Conservation (phyloP, 177 flowering plant genomes). For the Tripterygium wilfordii region DNA sequence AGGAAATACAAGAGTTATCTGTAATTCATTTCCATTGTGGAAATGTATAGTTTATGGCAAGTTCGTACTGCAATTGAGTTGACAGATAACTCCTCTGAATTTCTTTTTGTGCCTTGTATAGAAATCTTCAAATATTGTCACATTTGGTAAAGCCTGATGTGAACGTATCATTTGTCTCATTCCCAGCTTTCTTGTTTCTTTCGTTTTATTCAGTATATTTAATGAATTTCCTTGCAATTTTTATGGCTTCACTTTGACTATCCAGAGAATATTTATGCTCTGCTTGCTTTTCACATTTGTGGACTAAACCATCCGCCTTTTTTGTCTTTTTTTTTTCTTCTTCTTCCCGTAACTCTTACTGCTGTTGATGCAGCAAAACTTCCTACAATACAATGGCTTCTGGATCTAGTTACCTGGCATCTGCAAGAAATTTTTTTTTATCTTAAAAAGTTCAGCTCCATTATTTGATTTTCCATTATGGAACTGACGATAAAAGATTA, state of each 20-base stretch:
- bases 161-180: constrained; percentile 31
- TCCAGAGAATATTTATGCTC: no score
- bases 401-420: no score
- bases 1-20: constrained; percentile 25
- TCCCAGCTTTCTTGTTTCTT: constrained; percentile 6
- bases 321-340: no score
- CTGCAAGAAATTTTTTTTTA: no score
- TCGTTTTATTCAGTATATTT: neutral
- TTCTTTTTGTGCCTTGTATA: constrained; percentile 44
- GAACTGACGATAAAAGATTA: no score
- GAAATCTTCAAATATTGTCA: constrained; percentile 44
- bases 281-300: no score
- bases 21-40: constrained; percentile 64
- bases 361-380: no score
- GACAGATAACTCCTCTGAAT: constrained; percentile 33
- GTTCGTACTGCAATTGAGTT: constrained; percentile 32
- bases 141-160: constrained; percentile 35
- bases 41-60: constrained; percentile 49
- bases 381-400: no score
- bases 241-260: neutral
- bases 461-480: no score
- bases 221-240: neutral
- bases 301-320: no score
- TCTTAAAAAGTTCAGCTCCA: no score
- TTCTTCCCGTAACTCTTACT: no score